Evolutionary conservation across 768 basidiomycete species (phyloP), one percentile per base, ranked within the genome.

Genomic region (Hericium coralloides): DNA sequence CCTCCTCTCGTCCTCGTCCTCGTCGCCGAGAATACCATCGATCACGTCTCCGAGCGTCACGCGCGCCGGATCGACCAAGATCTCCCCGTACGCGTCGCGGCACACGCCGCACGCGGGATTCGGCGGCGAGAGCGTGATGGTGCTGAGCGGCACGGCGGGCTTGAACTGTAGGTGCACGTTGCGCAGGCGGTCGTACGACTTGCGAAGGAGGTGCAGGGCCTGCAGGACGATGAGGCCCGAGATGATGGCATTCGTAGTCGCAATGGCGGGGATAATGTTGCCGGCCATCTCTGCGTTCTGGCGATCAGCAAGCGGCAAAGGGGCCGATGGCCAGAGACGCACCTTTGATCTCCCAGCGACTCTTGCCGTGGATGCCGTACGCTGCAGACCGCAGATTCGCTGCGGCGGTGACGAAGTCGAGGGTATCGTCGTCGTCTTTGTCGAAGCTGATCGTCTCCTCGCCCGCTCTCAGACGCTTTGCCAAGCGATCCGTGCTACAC

Each of bases 211-310:
- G 57, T 93, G 87, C 20, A 98, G 73, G 0, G 94, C 89, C 69
- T 98, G 95, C 48, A 98, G 78, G 22, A 98, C 94, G 66, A 98
- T 93, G 39, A 95, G 75, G 0, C 95, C 97, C 0, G 97, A 89
- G 62, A 98, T 84, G 69, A 99, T 91, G 10, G 97, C 97, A 68
- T 99, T 99, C 22, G 97, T 99, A 3, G 97, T 99, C 4, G 97
- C 97, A 64, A 99, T 98, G 1, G 97, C 97, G 6, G 97, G 97
- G 61, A 98, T 99, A 65, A 99, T 98, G 71, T 99, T 99, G 10
- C 97, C 97, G 0, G 97, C 97, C 92, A 98, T 98, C 72, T 98
- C 95, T 95, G 69, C 20, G 22, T 23, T 22, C 25, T 4, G 41
- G 26, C 4, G 12, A 49, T n/a, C 4, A 9, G 14, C 18, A n/a